Evolutionary conservation across 192 early-diverging fungal genomes (phyloP), one percentile per base, ranked within the genome.

Genomic region (Funneliformis mosseae): DNA sequence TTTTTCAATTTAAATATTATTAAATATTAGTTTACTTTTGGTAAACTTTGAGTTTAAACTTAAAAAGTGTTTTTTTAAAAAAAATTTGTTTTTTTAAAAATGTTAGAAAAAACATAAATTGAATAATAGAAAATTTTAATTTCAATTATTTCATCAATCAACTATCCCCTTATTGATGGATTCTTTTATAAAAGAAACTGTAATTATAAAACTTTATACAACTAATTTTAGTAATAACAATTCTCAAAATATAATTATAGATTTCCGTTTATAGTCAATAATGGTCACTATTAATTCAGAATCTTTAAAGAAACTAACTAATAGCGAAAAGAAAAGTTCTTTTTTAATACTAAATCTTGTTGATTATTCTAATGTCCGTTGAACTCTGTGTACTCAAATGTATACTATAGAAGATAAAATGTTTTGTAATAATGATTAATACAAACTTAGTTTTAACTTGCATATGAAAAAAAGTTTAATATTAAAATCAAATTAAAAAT

Each of bases 41-140:
- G n/a, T n/a, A n/a, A n/a, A n/a, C n/a, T n/a, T n/a, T n/a, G n/a
- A n/a, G n/a, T n/a, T n/a, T n/a, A n/a, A n/a, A n/a, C n/a, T n/a
- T n/a, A n/a, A n/a, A n/a, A n/a, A n/a, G n/a, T n/a, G n/a, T n/a
- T n/a, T n/a, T n/a, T n/a, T n/a, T n/a, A n/a, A n/a, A n/a, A n/a
- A n/a, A n/a, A n/a, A n/a, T n/a, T n/a, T n/a, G n/a, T n/a, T n/a
- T n/a, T n/a, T n/a, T n/a, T n/a, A n/a, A n/a, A n/a, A n/a, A n/a
- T n/a, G n/a, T n/a, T n/a, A n/a, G 27, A 78, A 67, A 48, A 78
- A 50, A 48, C 50, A 64, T 7, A 68, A 46, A 28, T 39, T 64
- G 27, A 67, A 68, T 41, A 78, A 68, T 68, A 46, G n/a, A n/a
- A n/a, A n/a, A n/a, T n/a, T n/a, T n/a, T n/a, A 78, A 2, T 78